Percentiles rank a stretch among this genome's conserved stretches.
Evolutionary conservation across 2,329 filamentous ascomycete genomes (phyloP).

Genomic region (Fusarium miscanthi): DNA sequence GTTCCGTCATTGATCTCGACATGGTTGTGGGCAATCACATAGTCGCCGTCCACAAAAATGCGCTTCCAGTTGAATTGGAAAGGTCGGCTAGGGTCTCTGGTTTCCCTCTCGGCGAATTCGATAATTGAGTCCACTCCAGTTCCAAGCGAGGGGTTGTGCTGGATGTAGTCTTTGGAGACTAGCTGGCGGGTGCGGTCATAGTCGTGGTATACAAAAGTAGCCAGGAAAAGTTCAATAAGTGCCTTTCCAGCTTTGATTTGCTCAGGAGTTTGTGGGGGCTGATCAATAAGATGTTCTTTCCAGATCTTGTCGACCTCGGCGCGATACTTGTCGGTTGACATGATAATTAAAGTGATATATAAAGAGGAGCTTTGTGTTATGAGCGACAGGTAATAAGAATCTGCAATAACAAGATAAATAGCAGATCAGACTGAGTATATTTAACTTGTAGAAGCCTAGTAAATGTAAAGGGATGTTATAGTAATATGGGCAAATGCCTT

Average conservation of each 20-base stretch:
- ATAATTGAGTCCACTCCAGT: not conserved
- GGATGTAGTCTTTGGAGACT: not conserved
- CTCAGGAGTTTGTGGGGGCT: not conserved
- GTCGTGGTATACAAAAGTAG: not conserved
- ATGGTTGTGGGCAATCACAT: not conserved
- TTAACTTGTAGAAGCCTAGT: too few relatives aligned
- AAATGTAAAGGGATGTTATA: too few relatives aligned
- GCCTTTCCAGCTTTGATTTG: not conserved
- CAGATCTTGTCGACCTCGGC: not conserved
- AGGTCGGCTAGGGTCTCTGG: not conserved
- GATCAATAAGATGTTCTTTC: not conserved
- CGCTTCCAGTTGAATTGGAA: not conserved
- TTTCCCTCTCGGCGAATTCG: not conserved
- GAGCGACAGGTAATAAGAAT: not conserved
- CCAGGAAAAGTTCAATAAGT: not conserved
- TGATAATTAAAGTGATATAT: not conserved
- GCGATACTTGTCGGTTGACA: not conserved
- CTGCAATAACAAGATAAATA: too few relatives aligned
- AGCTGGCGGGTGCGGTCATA: not conserved
- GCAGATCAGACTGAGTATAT: too few relatives aligned
- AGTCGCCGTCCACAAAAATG: not conserved
- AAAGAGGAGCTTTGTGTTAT: not conserved
- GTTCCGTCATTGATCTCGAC: not conserved
- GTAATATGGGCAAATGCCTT: too few relatives aligned
- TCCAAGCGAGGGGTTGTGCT: not conserved